phyloP scores from a whole-genome alignment of 1,139 yeast genomes.

The Candida tropicalis region DNA sequence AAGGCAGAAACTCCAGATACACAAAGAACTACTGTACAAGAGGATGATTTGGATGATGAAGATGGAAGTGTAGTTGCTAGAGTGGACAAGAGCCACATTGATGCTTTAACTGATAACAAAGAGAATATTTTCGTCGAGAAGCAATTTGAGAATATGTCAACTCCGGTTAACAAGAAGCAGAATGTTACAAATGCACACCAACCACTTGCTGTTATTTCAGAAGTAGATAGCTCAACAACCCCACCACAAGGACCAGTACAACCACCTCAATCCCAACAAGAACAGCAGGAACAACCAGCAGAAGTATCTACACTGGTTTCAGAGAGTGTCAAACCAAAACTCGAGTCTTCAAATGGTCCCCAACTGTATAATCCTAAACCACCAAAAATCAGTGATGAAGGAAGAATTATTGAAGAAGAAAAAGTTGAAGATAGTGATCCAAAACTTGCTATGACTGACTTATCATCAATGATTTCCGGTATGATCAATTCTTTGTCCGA shows the following conservation, averaged over 20 bases:
- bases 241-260: neutral
- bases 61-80: slow-evolving; percentile 21
- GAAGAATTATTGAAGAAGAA: slow-evolving; percentile 24
- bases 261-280: neutral
- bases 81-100: slow-evolving; percentile 38
- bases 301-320: no score
- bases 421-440: slow-evolving; percentile 9
- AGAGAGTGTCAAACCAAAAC: neutral
- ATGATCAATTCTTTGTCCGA: slow-evolving; percentile 50
- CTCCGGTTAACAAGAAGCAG: slow-evolving; percentile 27
- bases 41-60: slow-evolving; percentile 40
- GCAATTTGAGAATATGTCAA: slow-evolving; percentile 25
- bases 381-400: slow-evolving; percentile 37
- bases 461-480: slow-evolving; percentile 39
- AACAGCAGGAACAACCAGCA: no score
- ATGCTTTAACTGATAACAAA: slow-evolving; percentile 38
- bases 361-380: slow-evolving; percentile 34
- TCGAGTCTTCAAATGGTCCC: neutral
- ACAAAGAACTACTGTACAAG: slow-evolving; percentile 49
- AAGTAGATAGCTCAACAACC: slow-evolving; percentile 17
- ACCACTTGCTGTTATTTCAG: slow-evolving; percentile 43
- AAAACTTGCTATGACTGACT: slow-evolving; percentile 33
- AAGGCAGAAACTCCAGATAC: slow-evolving; percentile 49
- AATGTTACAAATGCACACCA: slow-evolving; percentile 22
- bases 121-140: slow-evolving; percentile 46